phyloP scores from a whole-genome alignment of 208 protist species.

The Trypanosoma rangeli region DNA sequence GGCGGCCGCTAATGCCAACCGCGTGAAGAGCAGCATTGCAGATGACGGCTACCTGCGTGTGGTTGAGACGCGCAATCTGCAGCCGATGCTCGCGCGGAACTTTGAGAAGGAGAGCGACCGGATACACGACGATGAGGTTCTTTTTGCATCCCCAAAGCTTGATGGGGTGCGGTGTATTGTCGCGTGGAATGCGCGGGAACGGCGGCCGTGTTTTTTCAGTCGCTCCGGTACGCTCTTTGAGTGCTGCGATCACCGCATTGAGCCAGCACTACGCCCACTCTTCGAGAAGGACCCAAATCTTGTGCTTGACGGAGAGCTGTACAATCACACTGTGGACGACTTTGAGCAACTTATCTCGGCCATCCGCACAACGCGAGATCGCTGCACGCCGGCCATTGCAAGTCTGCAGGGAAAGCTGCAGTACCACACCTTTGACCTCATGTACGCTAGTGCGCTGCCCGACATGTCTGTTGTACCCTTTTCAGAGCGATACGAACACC shows the following conservation, averaged over 20 bases:
- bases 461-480: slow-evolving; percentile 37
- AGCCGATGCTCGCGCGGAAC: slow-evolving; percentile 88
- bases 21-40: slow-evolving; percentile 70
- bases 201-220: slow-evolving; percentile 74
- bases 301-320: slow-evolving; percentile 88
- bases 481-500: slow-evolving; percentile 44
- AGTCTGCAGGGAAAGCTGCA: slow-evolving; percentile 70
- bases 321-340: slow-evolving; percentile 60
- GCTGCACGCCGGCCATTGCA: slow-evolving; percentile 49
- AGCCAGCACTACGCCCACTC: slow-evolving; percentile 50
- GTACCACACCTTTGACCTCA: slow-evolving; percentile 87
- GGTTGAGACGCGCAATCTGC: slow-evolving; percentile 66
- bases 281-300: slow-evolving; percentile 74
- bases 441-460: slow-evolving; percentile 54
- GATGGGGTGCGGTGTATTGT: slow-evolving; percentile 90
- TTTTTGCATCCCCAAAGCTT: slow-evolving; percentile 86
- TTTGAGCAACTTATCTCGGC: slow-evolving; percentile 80
- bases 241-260: slow-evolving; percentile 78
- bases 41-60: slow-evolving; percentile 63
- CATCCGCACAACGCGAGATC: slow-evolving; percentile 69
- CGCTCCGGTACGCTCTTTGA: slow-evolving; percentile 85
- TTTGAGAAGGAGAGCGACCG: slow-evolving; percentile 60
- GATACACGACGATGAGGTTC: slow-evolving; percentile 48
- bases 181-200: slow-evolving; percentile 54
- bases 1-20: slow-evolving; percentile 52